Evolutionary conservation across 768 basidiomycete genomes (phyloP).

Genomic region (Naematelia aurantialba): DNA sequence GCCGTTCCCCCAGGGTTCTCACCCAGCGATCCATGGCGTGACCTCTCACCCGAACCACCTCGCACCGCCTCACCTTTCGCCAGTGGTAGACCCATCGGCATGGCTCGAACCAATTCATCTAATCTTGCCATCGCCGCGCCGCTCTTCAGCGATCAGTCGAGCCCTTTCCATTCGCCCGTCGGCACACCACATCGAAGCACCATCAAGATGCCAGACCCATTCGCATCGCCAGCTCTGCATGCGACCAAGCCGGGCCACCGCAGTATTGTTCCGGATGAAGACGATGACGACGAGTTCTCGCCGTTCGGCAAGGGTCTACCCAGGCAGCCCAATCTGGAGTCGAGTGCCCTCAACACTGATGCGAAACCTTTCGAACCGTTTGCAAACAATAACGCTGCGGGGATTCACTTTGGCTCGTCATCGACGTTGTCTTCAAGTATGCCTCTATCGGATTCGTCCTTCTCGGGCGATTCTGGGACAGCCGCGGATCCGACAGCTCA

Average conservation of each 20-base stretch:
- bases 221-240: conserved; percentile 58
- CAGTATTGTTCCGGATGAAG: conserved; percentile 58
- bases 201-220: conserved; percentile 36
- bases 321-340: conserved; percentile 63
- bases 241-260: conserved; percentile 7
- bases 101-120: conserved; percentile 40
- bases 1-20: conserved; percentile 64
- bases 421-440: conserved; percentile 17
- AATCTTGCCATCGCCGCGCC: conserved; percentile 91
- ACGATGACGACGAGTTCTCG: conserved; percentile 52
- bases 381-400: not conserved
- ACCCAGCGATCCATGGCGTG: conserved; percentile 87
- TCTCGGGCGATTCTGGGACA: conserved; percentile 10
- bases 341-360: conserved; percentile 56
- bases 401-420: conserved; percentile 13
- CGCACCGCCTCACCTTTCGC: conserved; percentile 45
- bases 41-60: conserved; percentile 54
- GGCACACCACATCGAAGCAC: conserved; percentile 35
- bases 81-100: conserved; percentile 22
- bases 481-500: conserved; percentile 7
- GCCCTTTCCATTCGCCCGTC: conserved; percentile 43
- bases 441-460: conserved; percentile 22
- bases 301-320: conserved; percentile 53
- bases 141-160: conserved; percentile 63
- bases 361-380: conserved; percentile 59